These are phyloP conservation scores for Mortierella claussenii DNA, from an alignment of 192 early-diverging fungal genomes.

Conservation along the genomic window DNA sequence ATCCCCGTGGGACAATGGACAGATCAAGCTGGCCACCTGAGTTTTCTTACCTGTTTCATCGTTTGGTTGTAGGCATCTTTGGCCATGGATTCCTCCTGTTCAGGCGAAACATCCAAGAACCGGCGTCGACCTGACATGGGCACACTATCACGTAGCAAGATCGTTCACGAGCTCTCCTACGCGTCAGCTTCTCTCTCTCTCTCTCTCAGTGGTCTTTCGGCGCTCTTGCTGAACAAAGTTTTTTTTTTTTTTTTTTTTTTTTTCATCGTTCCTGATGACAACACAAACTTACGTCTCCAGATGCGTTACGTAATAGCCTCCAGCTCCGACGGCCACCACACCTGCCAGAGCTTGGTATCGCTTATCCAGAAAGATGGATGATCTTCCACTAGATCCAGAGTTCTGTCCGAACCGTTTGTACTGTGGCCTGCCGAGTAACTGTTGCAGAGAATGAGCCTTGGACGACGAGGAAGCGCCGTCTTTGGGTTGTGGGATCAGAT, in stretches of 20 bases:
- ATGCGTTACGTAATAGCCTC: conserved; percentile 75
- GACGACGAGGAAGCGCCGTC: not conserved
- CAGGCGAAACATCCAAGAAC: conserved; percentile 72
- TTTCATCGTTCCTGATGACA: too few relatives aligned
- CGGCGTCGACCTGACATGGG: conserved; percentile 73
- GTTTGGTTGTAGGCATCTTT: conserved; percentile 77
- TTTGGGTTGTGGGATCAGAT: conserved; percentile 31
- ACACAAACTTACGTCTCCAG: conserved; percentile 63
- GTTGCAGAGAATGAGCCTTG: conserved; percentile 7
- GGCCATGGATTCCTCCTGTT: conserved; percentile 72
- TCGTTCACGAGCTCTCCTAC: too few relatives aligned
- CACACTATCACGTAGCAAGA: too few relatives aligned
- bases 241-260: not conserved
- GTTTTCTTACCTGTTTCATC: conserved; percentile 58
- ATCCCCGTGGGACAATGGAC: too few relatives aligned
- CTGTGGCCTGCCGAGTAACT: conserved; percentile 18
- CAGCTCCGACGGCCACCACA: conserved; percentile 41
- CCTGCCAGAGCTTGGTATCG: conserved; percentile 31
- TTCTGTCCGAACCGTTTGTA: conserved; percentile 50
- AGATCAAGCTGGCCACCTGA: too few relatives aligned
- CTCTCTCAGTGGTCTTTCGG: too few relatives aligned
- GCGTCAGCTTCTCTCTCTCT: too few relatives aligned
- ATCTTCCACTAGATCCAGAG: not conserved
- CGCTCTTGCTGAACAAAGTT: too few relatives aligned
- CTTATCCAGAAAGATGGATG: conserved; percentile 24